Evolutionary conservation across 1,284 basidiomycete genomes (phyloP).

Genomic region (Pseudozyma tsukubaensis): DNA sequence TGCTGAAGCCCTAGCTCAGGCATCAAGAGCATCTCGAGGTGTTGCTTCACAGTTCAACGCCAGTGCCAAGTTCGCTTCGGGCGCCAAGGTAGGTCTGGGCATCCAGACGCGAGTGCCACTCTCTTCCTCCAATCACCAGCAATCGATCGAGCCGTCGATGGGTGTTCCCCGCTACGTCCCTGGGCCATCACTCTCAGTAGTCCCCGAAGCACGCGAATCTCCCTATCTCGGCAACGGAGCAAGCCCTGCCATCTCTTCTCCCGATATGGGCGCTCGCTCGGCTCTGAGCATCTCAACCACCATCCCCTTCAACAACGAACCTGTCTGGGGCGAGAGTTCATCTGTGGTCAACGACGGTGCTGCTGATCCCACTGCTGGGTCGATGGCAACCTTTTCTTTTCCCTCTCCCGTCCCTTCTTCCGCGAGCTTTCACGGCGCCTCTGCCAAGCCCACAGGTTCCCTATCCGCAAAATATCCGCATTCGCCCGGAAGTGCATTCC

Average conservation of each 20-base stretch:
- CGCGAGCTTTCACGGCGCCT: background rate
- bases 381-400: conserved; percentile 38
- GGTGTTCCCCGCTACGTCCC: conserved; percentile 15
- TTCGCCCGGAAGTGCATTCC: conserved; percentile 23
- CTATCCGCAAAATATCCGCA: conserved; percentile 14
- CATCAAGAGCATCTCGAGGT: conserved; percentile 1
- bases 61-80: background rate
- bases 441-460: conserved; percentile 6
- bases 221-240: conserved; percentile 28
- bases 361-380: conserved; percentile 8
- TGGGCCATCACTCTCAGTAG: conserved; percentile 23
- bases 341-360: conserved; percentile 3
- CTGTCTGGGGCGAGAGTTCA: conserved; percentile 40
- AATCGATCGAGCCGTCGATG: conserved; percentile 4
- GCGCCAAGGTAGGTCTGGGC: conserved; percentile 29
- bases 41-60: background rate
- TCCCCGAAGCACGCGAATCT: conserved; percentile 37
- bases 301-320: conserved; percentile 28
- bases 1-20: conserved; percentile 5
- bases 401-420: conserved; percentile 20
- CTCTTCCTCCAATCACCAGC: conserved; percentile 3
- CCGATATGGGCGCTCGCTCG: conserved; percentile 11
- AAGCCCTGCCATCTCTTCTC: conserved; percentile 20
- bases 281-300: conserved; percentile 29
- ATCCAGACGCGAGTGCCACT: conserved; percentile 19